Evolutionary conservation across 2,329 filamentous ascomycete genomes (phyloP).

Genomic region (Colletotrichum brevisporum): DNA sequence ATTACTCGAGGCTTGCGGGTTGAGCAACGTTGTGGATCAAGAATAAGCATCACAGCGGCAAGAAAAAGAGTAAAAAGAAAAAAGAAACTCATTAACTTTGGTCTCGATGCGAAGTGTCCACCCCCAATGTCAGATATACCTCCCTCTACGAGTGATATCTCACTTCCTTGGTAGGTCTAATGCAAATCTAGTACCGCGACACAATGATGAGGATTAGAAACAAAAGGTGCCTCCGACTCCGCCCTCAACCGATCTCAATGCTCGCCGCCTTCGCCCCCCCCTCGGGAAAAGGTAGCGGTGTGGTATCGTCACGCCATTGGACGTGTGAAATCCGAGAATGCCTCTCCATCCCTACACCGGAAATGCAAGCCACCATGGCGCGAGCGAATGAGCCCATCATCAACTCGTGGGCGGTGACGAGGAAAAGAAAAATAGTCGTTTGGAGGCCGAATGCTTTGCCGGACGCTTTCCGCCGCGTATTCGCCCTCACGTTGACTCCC

Average conservation of each 20-base stretch:
- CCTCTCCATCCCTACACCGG: slow-evolving; percentile 26
- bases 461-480: not conserved
- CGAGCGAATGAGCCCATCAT: slow-evolving; percentile 5
- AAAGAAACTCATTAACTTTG: not conserved
- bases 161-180: slow-evolving; percentile 28
- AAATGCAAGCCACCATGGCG: slow-evolving; percentile 13
- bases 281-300: slow-evolving; percentile 20
- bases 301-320: slow-evolving; percentile 36
- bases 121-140: slow-evolving; percentile 10
- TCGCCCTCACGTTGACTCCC: slow-evolving; percentile 6
- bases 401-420: slow-evolving; percentile 1
- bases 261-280: slow-evolving; percentile 41
- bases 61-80: no score
- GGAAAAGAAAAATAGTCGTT: slow-evolving; percentile 6
- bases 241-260: slow-evolving; percentile 17
- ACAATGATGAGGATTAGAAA: slow-evolving; percentile 2
- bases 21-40: not conserved
- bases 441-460: slow-evolving; percentile 4
- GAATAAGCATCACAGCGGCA: not conserved
- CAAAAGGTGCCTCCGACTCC: slow-evolving; percentile 13
- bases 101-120: slow-evolving; percentile 5
- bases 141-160: slow-evolving; percentile 6
- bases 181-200: slow-evolving; percentile 33
- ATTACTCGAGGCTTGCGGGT: not conserved
- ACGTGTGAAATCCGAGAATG: slow-evolving; percentile 30